A percentile compares a stretch with the other conserved stretches of the same genome.
Conservation (phyloP, 495 filamentous ascomycete species). For the Podospora pseudoanserina region DNA sequence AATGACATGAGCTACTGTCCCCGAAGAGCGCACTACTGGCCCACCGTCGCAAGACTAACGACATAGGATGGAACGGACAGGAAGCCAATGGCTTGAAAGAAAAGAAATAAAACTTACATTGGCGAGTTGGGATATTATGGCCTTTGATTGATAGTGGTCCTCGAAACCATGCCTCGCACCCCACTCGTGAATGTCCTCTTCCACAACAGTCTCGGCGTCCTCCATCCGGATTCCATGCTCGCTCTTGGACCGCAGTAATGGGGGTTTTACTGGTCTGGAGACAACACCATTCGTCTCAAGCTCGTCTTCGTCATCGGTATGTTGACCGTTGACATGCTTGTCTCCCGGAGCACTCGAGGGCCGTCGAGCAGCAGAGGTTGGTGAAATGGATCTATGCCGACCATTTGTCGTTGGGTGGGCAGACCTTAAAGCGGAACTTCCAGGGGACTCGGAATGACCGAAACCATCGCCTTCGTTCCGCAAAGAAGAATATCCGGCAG, state of each 20-base stretch:
- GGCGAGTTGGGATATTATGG: slow-evolving; percentile 55
- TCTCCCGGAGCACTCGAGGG: slow-evolving; percentile 35
- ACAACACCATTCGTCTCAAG: slow-evolving; percentile 25
- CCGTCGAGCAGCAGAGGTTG: slow-evolving; percentile 21
- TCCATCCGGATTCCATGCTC: slow-evolving; percentile 57
- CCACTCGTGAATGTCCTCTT: slow-evolving; percentile 46
- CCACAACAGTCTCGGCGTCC: slow-evolving; percentile 27
- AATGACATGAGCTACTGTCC: background rate
- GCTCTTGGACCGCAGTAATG: slow-evolving; percentile 66
- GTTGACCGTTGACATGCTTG: slow-evolving; percentile 20
- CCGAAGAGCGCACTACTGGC: background rate
- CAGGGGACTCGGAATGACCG: slow-evolving; percentile 3
- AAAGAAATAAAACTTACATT: slow-evolving; percentile 44
- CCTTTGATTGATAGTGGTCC: slow-evolving; percentile 65
- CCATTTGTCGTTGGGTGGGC: slow-evolving; percentile 12
- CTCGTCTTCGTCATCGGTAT: slow-evolving; percentile 23
- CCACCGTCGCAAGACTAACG: background rate
- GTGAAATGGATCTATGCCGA: slow-evolving; percentile 15
- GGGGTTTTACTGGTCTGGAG: slow-evolving; percentile 48
- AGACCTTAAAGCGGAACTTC: slow-evolving; percentile 6
- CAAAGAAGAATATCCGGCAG: background rate
- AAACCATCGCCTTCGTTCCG: slow-evolving; percentile 10
- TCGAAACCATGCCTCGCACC: slow-evolving; percentile 65
- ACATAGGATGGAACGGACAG: background rate
- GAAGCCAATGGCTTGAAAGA: background rate